phyloP scores from a whole-genome alignment of 306 rosid species.

The Morella rubra region DNA sequence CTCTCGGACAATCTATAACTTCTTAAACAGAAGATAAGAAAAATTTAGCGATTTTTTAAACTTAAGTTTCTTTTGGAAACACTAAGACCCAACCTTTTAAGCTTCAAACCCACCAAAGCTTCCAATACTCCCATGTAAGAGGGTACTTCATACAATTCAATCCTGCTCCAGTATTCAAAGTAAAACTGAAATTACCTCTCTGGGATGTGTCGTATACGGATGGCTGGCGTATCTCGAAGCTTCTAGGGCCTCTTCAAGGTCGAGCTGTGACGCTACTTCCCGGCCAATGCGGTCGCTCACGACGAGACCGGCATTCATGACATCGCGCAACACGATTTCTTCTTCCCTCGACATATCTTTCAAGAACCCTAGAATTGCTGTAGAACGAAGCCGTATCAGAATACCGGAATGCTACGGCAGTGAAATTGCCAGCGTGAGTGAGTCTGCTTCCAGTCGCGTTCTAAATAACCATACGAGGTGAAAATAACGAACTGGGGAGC shows the following conservation, averaged over 20 bases:
- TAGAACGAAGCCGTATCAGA: not conserved
- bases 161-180: not conserved
- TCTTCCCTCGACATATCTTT: conserved; percentile 73
- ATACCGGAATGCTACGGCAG: not conserved
- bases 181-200: conserved; percentile 56
- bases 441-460: conserved; percentile 24
- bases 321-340: conserved; percentile 78
- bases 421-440: conserved; percentile 1
- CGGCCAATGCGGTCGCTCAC: conserved; percentile 88
- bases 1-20: not conserved
- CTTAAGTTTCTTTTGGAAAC: not conserved
- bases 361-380: conserved; percentile 31
- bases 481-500: conserved; percentile 4
- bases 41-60: not conserved
- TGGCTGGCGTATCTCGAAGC: conserved; percentile 89
- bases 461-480: conserved; percentile 22
- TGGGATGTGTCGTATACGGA: conserved; percentile 84
- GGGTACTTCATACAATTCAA: not conserved
- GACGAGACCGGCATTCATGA: conserved; percentile 72
- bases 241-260: conserved; percentile 92
- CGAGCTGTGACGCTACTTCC: conserved; percentile 78
- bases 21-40: not conserved
- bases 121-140: not conserved
- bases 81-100: not conserved
- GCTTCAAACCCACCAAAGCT: not conserved